Conservation (phyloP, 805 yeast genomes). For the Wickerhamiella brachini region DNA sequence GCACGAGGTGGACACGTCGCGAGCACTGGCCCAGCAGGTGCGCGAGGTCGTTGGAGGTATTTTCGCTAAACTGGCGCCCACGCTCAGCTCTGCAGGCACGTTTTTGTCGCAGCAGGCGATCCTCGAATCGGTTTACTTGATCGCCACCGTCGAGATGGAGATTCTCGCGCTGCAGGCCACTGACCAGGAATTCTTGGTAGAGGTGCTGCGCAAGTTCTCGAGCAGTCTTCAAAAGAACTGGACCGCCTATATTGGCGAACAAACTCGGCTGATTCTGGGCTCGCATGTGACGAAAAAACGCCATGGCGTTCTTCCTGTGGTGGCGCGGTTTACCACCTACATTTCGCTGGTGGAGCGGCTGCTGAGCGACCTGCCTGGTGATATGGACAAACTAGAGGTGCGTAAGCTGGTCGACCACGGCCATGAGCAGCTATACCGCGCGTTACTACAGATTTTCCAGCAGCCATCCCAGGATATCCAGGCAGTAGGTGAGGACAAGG, state of each 20-base stretch:
- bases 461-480: not conserved
- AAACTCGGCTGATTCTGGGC: conserved; percentile 33
- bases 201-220: conserved; percentile 36
- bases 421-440: conserved; percentile 16
- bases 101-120: conserved; percentile 26
- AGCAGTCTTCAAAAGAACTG: conserved; percentile 42
- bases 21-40: conserved; percentile 35
- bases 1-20: conserved; percentile 32
- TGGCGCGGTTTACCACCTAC: conserved; percentile 34
- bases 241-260: conserved; percentile 45
- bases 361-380: conserved; percentile 6
- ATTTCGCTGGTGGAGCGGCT: conserved; percentile 10
- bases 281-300: conserved; percentile 26
- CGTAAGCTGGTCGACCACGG: not conserved
- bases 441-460: conserved; percentile 17
- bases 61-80: conserved; percentile 29
- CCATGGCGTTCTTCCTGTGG: conserved; percentile 32
- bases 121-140: conserved; percentile 31
- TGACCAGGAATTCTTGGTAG: conserved; percentile 50
- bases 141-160: conserved; percentile 32
- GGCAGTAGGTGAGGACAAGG: conserved; percentile 20
- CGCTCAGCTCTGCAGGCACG: conserved; percentile 23
- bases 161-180: conserved; percentile 30
- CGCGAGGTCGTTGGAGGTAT: conserved; percentile 33
- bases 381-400: not conserved